Evolutionary conservation across 345 rosid genomes (phyloP), one percentile per base, ranked within the genome.

Genomic region (Fremontodendron californicum): DNA sequence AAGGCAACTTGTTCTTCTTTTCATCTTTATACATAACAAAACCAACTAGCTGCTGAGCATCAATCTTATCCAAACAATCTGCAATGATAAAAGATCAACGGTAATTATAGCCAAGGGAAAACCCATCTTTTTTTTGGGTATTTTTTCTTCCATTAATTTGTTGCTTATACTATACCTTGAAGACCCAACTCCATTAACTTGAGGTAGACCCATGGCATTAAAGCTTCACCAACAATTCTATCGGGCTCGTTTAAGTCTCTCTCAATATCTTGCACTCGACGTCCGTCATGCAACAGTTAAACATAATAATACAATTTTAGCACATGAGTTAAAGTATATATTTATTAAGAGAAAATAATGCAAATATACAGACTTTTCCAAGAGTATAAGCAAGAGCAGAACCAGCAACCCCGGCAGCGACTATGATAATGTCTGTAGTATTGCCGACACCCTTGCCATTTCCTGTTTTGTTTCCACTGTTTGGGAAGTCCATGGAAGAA

Each of bases 381-480:
- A 90, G 89, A 4, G 92, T 79, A 70, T 84, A 73, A 45, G 94
- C 94, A 33, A 88, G 92, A 39, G 90, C 92, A 3, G 90, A 80
- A 31, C 93, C 93, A 2, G 91, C 89, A 66, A 88, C 86, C 1
- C 86, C 88, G 33, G 86, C 86, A 0, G 86, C 85, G 25, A 88
- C 89, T 10, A 88, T 85, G 79, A 86, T 48, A 10, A 86, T 76
- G 33, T 86, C 85, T 0, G 79, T 54, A 18, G 60, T 46, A 23
- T 40, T 72, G 29, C 46, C 33, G 15, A 0, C 43, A 27, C 23
- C 46, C 19, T 52, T 51, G 1, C 15, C 35, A 55, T 73, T 55
- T 23, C 13, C 49, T 7, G 12, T 45, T 23, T 25, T 2, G 57
- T 9, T 29, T 1, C 1, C 33, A 54, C 60, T 11, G 18, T 33